Evolutionary conservation across 2,329 filamentous ascomycete species (phyloP).

Genomic region (Paracorniculantispora psalliotae): DNA sequence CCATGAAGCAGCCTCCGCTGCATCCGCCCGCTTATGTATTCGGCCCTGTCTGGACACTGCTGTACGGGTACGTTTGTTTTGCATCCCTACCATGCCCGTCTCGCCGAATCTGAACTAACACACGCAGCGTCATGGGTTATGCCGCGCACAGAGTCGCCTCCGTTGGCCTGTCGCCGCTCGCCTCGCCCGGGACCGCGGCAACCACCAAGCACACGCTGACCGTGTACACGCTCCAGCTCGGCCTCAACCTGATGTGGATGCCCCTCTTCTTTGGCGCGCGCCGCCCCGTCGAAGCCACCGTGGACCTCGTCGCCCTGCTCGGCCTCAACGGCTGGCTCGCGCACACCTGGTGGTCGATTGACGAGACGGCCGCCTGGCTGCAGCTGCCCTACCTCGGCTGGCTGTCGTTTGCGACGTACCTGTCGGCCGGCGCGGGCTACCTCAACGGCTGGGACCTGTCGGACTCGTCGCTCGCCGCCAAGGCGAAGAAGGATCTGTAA

Average conservation of each 20-base stretch:
- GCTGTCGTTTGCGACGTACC: slow-evolving; percentile 82
- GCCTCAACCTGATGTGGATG: slow-evolving; percentile 83
- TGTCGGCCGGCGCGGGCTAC: slow-evolving; percentile 64
- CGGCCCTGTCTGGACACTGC: slow-evolving; percentile 59
- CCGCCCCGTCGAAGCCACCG: slow-evolving; percentile 66
- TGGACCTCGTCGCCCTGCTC: slow-evolving; percentile 68
- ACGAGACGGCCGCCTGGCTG: slow-evolving; percentile 65
- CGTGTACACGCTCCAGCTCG: slow-evolving; percentile 81
- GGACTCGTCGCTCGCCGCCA: neutral
- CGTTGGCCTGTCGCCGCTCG: slow-evolving; percentile 53
- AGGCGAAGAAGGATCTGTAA: neutral
- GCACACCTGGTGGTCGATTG: slow-evolving; percentile 70
- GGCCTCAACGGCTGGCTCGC: slow-evolving; percentile 70
- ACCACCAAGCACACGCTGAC: slow-evolving; percentile 65
- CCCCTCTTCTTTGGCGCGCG: slow-evolving; percentile 83
- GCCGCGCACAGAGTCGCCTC: slow-evolving; percentile 73
- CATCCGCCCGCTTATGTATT: slow-evolving; percentile 58
- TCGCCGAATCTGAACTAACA: neutral
- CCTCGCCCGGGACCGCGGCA: slow-evolving; percentile 48
- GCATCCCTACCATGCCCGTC: slow-evolving; percentile 6
- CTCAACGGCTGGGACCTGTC: slow-evolving; percentile 63
- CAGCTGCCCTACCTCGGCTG: slow-evolving; percentile 80
- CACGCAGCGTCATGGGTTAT: slow-evolving; percentile 71
- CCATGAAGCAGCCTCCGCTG: slow-evolving; percentile 62
- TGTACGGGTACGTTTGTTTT: slow-evolving; percentile 47